Base-by-base conservation (phyloP, 306 rosid genomes). In the Citrullus colocynthis region DNA sequence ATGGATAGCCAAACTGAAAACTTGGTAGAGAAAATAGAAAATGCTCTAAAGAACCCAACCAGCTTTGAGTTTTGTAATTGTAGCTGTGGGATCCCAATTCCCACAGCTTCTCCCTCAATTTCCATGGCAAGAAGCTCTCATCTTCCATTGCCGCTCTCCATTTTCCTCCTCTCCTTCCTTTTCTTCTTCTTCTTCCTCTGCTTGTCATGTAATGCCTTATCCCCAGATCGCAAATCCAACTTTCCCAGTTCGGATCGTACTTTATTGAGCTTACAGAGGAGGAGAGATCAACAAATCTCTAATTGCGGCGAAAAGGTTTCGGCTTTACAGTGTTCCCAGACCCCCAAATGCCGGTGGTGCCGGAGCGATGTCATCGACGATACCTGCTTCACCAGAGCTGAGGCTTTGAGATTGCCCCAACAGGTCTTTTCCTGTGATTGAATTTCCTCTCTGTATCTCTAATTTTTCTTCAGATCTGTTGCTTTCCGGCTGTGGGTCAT, bases 271-370 rank as follows among this genome's bases (percentile, higher is more conserved):
- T 37, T 9, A 16, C 76, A 54, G 57, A 73, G 82, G 48, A 52
- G 75, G 69, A 74, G 36, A 24, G 44, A 9, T 4, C 69, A 51
- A 57, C 85, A 62, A 83, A 78, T 82, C 81, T 84, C 84, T 48
- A 87, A 78, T 58, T 95, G 98, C 82, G 86, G 73, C 66, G 90
- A 85, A 32, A 17, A 88, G 78, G 73, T 78, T 45, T 64, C 80
- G 55, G 87, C 80, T 41, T 76, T 86, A 2, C 85, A 83, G 80
- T 95, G 98, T 85, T 90, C 92, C 0, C 86, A 81, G 79, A 85
- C 80, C 78, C 81, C 86, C 24, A 83, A 81, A 54, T 95, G 98
- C 81, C 92, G 89, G 30, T 95, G 98, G 98, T 95, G 98, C 78
- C 84, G 84, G 18, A 92, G 98, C 67, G 83, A 85, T 15, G 82